A percentile compares a stretch with the other conserved stretches of the same genome.
These are phyloP conservation scores for Stemphylium vesicarium DNA, from an alignment of 2,329 filamentous ascomycete genomes.

Conservation along the genomic window DNA sequence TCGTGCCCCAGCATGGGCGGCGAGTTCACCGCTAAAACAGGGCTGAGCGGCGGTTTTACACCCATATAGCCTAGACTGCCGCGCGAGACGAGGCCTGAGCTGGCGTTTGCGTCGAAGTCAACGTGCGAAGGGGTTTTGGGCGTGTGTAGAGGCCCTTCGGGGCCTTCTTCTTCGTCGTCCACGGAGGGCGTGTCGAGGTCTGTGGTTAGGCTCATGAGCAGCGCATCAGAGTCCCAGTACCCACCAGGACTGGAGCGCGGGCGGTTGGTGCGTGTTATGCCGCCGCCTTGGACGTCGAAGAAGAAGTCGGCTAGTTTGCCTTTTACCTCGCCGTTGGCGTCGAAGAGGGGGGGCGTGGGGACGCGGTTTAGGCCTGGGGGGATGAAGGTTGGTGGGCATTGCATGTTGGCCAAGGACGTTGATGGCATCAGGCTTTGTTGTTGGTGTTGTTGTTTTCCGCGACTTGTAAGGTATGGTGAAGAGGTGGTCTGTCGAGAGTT, in stretches of 20 bases:
- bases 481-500: slow-evolving; percentile 3
- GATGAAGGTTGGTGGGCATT: slow-evolving; percentile 30
- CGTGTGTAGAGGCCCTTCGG: slow-evolving; percentile 19
- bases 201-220: slow-evolving; percentile 42
- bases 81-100: slow-evolving; percentile 2
- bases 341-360: slow-evolving; percentile 35
- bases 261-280: slow-evolving; percentile 9
- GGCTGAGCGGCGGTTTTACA: slow-evolving; percentile 8
- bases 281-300: slow-evolving; percentile 34
- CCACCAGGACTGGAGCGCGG: slow-evolving; percentile 21
- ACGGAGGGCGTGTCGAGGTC: slow-evolving; percentile 19
- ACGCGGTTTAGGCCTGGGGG: slow-evolving; percentile 37
- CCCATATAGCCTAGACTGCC: slow-evolving; percentile 13
- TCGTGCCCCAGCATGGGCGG: slow-evolving; percentile 14
- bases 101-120: slow-evolving; percentile 6
- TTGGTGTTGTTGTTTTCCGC: background rate
- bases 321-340: slow-evolving; percentile 31
- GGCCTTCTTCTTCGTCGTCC: slow-evolving; percentile 30
- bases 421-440: background rate
- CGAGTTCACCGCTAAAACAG: background rate
- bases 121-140: background rate
- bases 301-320: slow-evolving; percentile 43
- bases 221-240: slow-evolving; percentile 45
- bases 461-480: background rate
- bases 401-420: slow-evolving; percentile 21